Conservation (phyloP, 208 protist genomes). For the Naegleria lovaniensis region DNA sequence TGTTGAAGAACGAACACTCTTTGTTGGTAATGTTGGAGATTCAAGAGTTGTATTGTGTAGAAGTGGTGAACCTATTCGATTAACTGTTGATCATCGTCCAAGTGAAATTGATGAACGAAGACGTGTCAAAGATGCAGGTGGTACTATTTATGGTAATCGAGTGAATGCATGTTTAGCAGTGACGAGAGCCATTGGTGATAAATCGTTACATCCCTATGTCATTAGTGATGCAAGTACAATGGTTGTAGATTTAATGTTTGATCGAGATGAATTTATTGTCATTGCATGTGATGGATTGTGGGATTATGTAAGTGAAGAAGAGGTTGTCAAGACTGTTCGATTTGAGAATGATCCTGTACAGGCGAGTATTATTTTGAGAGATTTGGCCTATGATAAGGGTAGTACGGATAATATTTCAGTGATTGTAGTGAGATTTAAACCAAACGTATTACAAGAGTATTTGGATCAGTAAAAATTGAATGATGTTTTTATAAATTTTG, state of each 20-base stretch:
- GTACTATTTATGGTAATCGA: not conserved
- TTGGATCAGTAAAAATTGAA: too few relatives aligned
- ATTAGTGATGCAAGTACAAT: slow-evolving; percentile 27
- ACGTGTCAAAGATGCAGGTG: slow-evolving; percentile 20
- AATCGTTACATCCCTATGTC: not conserved
- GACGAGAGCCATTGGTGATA: slow-evolving; percentile 26
- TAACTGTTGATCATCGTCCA: slow-evolving; percentile 41
- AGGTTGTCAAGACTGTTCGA: slow-evolving; percentile 31
- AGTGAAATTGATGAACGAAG: slow-evolving; percentile 29
- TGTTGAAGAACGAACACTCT: slow-evolving; percentile 32
- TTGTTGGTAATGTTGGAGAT: slow-evolving; percentile 52
- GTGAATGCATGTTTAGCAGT: slow-evolving; percentile 21
- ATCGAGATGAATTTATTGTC: slow-evolving; percentile 32
- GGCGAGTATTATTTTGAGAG: slow-evolving; percentile 44
- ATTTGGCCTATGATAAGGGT: slow-evolving; percentile 45
- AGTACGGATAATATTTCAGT: slow-evolving; percentile 58
- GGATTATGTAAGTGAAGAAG: slow-evolving; percentile 51
- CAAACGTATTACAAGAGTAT: too few relatives aligned
- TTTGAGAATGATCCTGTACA: slow-evolving; percentile 41
- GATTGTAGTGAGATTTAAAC: slow-evolving; percentile 42
- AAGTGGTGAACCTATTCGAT: slow-evolving; percentile 41
- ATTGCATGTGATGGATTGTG: slow-evolving; percentile 53
- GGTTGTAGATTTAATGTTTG: slow-evolving; percentile 12
- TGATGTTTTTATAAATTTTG: too few relatives aligned
- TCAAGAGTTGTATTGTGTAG: slow-evolving; percentile 44